phyloP scores from a whole-genome alignment of 768 basidiomycete species.

The Phlebiopsis flavidoalba region DNA sequence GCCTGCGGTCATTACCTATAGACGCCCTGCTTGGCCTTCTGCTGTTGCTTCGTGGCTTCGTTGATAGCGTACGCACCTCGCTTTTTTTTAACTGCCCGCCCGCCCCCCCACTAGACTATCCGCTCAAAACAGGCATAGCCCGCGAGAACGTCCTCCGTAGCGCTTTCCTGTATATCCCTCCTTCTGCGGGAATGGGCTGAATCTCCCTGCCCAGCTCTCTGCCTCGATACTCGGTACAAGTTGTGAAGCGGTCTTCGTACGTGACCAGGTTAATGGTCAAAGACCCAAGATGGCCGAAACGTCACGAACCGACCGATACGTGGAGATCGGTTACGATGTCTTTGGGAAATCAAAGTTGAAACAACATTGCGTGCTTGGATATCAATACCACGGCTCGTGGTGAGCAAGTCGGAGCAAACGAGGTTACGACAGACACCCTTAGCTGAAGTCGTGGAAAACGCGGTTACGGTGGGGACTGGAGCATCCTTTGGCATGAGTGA shows the following conservation, averaged over 20 bases:
- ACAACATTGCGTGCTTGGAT: constrained; percentile 99
- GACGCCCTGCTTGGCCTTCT: constrained; percentile 27
- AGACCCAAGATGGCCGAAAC: constrained; percentile 88
- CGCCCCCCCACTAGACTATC: no score
- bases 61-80: no score
- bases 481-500: constrained; percentile 99
- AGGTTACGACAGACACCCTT: constrained; percentile 98
- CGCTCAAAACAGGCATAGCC: no score
- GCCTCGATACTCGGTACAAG: constrained; percentile 83
- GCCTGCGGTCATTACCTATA: no score
- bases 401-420: constrained; percentile 96
- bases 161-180: no score
- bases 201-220: constrained; percentile 99
- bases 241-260: constrained; percentile 97
- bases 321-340: constrained; percentile 97
- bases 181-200: constrained; percentile 87
- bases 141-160: no score
- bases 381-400: constrained; percentile 98
- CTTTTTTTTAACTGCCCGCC: no score
- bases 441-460: constrained; percentile 99
- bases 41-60: constrained; percentile 40
- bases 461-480: constrained; percentile 98
- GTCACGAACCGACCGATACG: constrained; percentile 95
- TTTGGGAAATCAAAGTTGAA: constrained; percentile 99
- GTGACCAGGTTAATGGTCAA: constrained; percentile 97